Base-by-base conservation (phyloP, 2,329 filamentous ascomycete species). In the Xylariaceae sp. region DNA sequence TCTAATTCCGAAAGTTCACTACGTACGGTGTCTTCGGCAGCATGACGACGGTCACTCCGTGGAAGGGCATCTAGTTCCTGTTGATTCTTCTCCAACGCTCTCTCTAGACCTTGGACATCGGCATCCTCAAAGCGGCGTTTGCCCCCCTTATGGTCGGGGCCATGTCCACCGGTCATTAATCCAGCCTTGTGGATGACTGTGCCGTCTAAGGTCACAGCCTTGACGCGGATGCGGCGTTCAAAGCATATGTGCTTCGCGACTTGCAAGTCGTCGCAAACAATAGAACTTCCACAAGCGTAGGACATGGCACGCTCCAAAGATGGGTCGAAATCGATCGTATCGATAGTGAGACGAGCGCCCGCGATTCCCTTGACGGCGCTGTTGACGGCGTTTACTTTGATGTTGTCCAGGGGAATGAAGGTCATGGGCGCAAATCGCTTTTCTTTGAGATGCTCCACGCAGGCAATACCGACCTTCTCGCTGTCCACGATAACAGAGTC, bases 171-270 rank as follows among this genome's bases (percentile, higher is more conserved):
- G 53, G 94, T 97, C 88, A 99, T 97, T 56, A 95, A 82, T 70
- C 94, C 94, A 51, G 90, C 92, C 73, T 97, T 97, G 77, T 96
- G 92, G 64, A 99, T 97, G 62, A 99, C 88, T 57, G 88, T 93
- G n/a, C 94, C 94, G 70, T 97, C 92, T 10, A 97, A 75, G 0
- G 92, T 96, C 10, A 99, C 93, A 4, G 93, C 92, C 74, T 97
- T 97, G 56, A 95, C 92, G 60, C 92, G 89, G 37, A 97, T 87
- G 37, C 84, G 87, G 64, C 86, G 88, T 59, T 89, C 86, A 71
- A 95, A 97, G 71, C 91, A 92, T 51, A 99, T 87, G 59, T 93
- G 84, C 73, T 95, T 96, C 34, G 94, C 94, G 56, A 94, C 87
- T 3, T 88, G 83, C 42, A 97, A 79, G 57, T 85, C 89, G 73